phyloP scores from a whole-genome alignment of 2,329 filamentous ascomycete genomes.

The Cladosporium phlei region DNA sequence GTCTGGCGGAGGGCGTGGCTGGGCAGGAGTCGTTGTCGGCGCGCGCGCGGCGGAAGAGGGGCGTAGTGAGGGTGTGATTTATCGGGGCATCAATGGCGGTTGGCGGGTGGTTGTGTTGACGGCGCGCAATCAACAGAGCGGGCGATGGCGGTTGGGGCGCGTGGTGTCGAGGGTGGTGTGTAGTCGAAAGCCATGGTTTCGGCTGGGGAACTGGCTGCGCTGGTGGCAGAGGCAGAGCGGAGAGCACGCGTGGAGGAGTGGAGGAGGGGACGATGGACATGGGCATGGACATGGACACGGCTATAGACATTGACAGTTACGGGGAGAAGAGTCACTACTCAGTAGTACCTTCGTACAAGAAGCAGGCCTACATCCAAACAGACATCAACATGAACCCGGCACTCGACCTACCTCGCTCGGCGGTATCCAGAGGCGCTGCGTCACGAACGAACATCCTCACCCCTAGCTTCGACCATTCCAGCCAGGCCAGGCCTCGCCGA shows the following conservation, averaged over 20 bases:
- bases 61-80: slow-evolving; percentile 2
- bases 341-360: too few species aligned
- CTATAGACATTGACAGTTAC: too few species aligned
- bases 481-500: too few species aligned
- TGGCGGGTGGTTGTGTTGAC: not conserved
- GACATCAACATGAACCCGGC: not conserved
- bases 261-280: not conserved
- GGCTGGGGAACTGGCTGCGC: not conserved
- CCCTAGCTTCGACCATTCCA: too few species aligned
- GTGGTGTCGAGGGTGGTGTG: slow-evolving; percentile 1
- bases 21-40: not conserved
- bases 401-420: too few species aligned
- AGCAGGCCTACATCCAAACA: too few species aligned
- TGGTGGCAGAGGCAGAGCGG: slow-evolving; percentile 6
- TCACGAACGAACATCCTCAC: too few species aligned
- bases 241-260: not conserved
- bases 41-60: slow-evolving; percentile 7
- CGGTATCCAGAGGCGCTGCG: slow-evolving; percentile 2
- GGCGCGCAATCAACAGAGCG: slow-evolving; percentile 4
- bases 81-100: slow-evolving; percentile 10
- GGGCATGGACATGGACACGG: not conserved
- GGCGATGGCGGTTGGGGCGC: slow-evolving; percentile 4
- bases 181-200: slow-evolving; percentile 1
- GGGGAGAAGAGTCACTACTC: too few species aligned
- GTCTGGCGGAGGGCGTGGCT: slow-evolving; percentile 1